A percentile compares a stretch with the other conserved stretches of the same genome.
Evolutionary conservation across 2,329 filamentous ascomycete genomes (phyloP).

Genomic region (Penicillium sp.): DNA sequence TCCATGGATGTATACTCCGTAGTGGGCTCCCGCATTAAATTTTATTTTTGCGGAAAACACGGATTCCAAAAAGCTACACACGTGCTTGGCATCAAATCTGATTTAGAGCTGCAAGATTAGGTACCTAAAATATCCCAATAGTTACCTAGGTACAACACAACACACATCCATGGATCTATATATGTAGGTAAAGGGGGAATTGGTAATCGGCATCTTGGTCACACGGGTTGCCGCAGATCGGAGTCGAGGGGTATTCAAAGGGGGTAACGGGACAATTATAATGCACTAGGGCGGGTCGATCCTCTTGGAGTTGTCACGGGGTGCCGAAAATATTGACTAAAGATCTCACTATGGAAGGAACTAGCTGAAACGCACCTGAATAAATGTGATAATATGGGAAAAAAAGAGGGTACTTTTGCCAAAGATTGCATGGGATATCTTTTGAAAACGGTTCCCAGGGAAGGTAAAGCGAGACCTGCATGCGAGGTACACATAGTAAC

Average conservation of each 20-base stretch:
- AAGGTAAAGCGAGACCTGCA: conserved; percentile 24
- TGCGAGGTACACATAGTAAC: conserved; percentile 7
- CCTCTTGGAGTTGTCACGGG: conserved; percentile 4
- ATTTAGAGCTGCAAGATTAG: neutral
- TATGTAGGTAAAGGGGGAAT: neutral
- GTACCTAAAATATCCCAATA: neutral
- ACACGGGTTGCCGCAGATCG: conserved; percentile 13
- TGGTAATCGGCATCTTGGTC: conserved; percentile 1
- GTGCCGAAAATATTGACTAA: conserved; percentile 10
- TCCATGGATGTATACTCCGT: neutral
- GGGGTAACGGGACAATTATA: neutral
- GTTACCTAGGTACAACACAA: too few species aligned
- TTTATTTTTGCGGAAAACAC: neutral
- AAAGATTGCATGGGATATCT: neutral
- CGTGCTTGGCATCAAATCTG: conserved; percentile 1
- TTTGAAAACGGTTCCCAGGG: conserved; percentile 1
- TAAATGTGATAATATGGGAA: neutral
- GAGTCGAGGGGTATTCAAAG: neutral
- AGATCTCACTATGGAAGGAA: neutral
- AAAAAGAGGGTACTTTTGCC: neutral
- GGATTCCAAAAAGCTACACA: neutral
- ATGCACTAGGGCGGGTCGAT: neutral
- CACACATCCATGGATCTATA: neutral
- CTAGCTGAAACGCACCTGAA: neutral
- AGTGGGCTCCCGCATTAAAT: neutral